Evolutionary conservation across 306 rosid species (phyloP).

Genomic region (Cicer bijugum): DNA sequence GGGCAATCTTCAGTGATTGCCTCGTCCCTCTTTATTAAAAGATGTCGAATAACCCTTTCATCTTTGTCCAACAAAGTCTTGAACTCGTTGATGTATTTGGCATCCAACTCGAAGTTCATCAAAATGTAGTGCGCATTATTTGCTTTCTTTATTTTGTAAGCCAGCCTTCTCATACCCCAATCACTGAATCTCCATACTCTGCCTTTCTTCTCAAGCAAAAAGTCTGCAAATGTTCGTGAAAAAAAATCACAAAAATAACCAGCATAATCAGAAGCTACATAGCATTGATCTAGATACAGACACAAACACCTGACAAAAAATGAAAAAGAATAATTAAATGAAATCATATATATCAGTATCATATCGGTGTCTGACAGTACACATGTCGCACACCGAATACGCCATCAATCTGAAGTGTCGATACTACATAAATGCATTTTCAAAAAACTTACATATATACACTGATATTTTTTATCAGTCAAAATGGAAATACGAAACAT

Average conservation of each 20-base stretch:
- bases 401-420: too few relatives aligned
- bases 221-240: conserved; percentile 58
- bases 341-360: too few relatives aligned
- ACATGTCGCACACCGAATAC: too few relatives aligned
- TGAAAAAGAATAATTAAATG: too few relatives aligned
- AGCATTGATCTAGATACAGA: too few relatives aligned
- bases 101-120: conserved; percentile 92
- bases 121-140: conserved; percentile 70
- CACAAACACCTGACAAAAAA: too few relatives aligned
- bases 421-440: too few relatives aligned
- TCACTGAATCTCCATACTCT: conserved; percentile 81
- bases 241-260: conserved; percentile 34
- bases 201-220: conserved; percentile 87
- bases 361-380: too few relatives aligned
- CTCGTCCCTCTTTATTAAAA: conserved; percentile 77
- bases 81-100: conserved; percentile 81
- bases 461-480: too few relatives aligned
- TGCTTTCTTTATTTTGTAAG: conserved; percentile 86
- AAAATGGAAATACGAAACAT: too few relatives aligned
- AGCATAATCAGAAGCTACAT: conserved; percentile 11
- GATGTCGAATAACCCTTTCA: conserved; percentile 90
- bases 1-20: conserved; percentile 91
- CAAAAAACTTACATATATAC: too few relatives aligned
- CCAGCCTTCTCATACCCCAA: conserved; percentile 92
- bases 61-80: conserved; percentile 84